These are phyloP conservation scores for Citrullus mucosospermus DNA, from an alignment of 306 rosid species.

Conservation along the genomic window DNA sequence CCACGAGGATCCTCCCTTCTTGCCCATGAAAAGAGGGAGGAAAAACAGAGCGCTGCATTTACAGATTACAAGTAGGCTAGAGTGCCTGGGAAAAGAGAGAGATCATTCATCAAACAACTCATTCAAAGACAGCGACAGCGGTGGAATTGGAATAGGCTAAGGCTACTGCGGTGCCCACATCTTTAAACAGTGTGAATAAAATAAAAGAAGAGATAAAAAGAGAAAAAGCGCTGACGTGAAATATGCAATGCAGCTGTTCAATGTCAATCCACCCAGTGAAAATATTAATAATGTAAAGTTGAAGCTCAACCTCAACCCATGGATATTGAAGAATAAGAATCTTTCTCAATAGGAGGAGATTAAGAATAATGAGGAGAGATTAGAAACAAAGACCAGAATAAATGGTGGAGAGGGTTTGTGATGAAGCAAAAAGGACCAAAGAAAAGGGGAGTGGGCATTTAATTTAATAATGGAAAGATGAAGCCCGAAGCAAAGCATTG, in stretches of 20 bases:
- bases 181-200: not conserved
- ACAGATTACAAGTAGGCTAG: not conserved
- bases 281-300: not conserved
- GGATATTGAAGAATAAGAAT: not conserved
- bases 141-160: not conserved
- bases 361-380: too few relatives aligned
- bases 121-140: not conserved
- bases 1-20: conserved; percentile 84
- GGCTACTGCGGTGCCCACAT: not conserved
- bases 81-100: not conserved
- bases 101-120: not conserved
- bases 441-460: too few relatives aligned
- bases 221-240: not conserved
- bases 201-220: not conserved
- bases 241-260: not conserved
- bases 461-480: too few relatives aligned
- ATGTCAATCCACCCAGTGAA: not conserved
- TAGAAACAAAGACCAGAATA: too few relatives aligned
- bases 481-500: too few relatives aligned
- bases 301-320: not conserved
- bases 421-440: too few relatives aligned
- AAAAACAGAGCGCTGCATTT: conserved; percentile 8
- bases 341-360: not conserved
- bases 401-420: too few relatives aligned
- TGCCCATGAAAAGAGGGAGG: conserved; percentile 41